phyloP scores from a whole-genome alignment of 164 flowering plant species.

The Magnolia changhungtana region DNA sequence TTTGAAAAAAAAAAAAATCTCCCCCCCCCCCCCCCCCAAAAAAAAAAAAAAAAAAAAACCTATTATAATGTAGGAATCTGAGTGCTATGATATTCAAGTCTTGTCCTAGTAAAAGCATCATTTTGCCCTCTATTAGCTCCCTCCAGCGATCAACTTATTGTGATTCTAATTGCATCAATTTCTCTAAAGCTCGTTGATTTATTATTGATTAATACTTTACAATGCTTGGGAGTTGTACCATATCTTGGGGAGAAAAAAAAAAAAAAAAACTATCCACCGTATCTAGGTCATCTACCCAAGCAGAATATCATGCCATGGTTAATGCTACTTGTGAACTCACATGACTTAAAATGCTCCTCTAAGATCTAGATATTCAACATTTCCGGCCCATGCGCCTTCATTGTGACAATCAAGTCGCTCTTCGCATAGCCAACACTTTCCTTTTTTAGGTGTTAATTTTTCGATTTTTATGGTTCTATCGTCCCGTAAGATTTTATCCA shows the following conservation, averaged over 20 bases:
- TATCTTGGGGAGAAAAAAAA: neutral
- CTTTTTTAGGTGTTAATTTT: neutral
- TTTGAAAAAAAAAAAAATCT: too few species aligned
- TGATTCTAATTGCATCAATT: slow-evolving; percentile 16
- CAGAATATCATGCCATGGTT: neutral
- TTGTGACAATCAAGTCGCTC: neutral
- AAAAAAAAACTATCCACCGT: neutral
- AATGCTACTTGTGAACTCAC: neutral
- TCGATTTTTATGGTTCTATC: too few species aligned
- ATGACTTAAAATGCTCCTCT: neutral
- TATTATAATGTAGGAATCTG: neutral
- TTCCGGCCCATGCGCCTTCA: neutral
- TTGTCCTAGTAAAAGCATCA: too few species aligned
- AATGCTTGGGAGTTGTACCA: neutral
- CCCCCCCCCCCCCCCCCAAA: too few species aligned
- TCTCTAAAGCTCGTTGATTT: too few species aligned
- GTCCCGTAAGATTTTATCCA: too few species aligned
- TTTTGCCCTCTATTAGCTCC: too few species aligned
- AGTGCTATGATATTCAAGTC: too few species aligned
- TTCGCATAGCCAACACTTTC: neutral
- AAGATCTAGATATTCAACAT: neutral
- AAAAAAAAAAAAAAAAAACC: too few species aligned
- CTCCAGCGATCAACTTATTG: slow-evolving; percentile 10
- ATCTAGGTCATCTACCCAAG: neutral
- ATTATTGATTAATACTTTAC: too few species aligned